These are phyloP conservation scores for Magnolia sinica DNA, from an alignment of 164 flowering plant genomes.

Conservation along the genomic window DNA sequence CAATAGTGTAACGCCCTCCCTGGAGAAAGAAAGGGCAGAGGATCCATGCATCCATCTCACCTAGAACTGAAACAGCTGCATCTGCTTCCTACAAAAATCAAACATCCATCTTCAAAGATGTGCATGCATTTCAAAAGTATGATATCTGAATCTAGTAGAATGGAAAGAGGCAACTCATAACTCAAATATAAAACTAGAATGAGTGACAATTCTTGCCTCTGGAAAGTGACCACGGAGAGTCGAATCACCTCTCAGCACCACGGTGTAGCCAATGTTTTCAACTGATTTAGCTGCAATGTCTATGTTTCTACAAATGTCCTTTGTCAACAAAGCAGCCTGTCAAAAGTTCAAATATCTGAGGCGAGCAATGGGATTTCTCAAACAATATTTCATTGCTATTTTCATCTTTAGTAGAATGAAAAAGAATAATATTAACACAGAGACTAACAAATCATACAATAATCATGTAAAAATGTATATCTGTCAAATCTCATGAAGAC, in stretches of 20 bases:
- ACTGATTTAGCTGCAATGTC: constrained; percentile 59
- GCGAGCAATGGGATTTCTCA: not conserved
- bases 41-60: constrained; percentile 97
- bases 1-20: constrained; percentile 96
- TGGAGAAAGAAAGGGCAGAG: constrained; percentile 97
- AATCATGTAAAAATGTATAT: not conserved
- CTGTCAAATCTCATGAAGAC: not conserved
- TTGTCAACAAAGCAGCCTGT: constrained; percentile 73
- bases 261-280: constrained; percentile 58
- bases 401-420: not conserved
- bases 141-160: not conserved
- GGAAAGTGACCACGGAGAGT: constrained; percentile 99
- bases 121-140: not conserved
- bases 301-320: constrained; percentile 76
- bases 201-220: constrained; percentile 53
- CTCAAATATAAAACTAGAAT: not conserved
- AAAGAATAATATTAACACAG: not conserved
- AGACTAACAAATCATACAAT: not conserved
- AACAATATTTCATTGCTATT: not conserved
- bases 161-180: not conserved
- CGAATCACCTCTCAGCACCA: constrained; percentile 97
- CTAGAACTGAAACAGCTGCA: constrained; percentile 88
- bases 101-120: not conserved
- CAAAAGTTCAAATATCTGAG: constrained; percentile 9
- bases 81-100: constrained; percentile 68